A percentile compares a stretch with the other conserved stretches of the same genome.
phyloP scores from a whole-genome alignment of 2,329 filamentous ascomycete species.

The Daldinia sp. region DNA sequence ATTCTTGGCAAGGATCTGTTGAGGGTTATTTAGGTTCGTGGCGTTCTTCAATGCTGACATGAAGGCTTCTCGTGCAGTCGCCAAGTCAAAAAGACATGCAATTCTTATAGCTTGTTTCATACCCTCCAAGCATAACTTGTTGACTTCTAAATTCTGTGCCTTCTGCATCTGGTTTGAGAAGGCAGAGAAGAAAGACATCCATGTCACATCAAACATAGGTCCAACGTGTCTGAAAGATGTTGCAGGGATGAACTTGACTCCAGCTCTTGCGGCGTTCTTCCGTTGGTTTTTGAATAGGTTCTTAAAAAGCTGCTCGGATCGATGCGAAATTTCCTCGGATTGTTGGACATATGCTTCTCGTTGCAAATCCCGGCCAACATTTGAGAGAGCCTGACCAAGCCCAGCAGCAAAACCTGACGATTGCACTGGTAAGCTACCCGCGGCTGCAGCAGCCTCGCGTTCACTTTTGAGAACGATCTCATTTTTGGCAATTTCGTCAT shows the following conservation, averaged over 20 bases:
- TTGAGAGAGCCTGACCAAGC: constrained; percentile 88
- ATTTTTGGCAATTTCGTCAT: constrained; percentile 87
- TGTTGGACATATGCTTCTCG: constrained; percentile 93
- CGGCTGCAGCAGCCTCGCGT: constrained; percentile 84
- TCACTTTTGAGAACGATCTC: constrained; percentile 97
- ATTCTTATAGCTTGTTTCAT: constrained; percentile 94
- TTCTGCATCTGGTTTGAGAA: constrained; percentile 94
- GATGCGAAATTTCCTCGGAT: constrained; percentile 85
- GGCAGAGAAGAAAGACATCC: constrained; percentile 98
- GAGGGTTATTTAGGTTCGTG: constrained; percentile 94
- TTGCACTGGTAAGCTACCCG: constrained; percentile 68
- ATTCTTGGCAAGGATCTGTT: constrained; percentile 95
- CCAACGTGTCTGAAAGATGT: constrained; percentile 95
- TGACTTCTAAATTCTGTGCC: constrained; percentile 89
- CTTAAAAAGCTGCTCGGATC: constrained; percentile 87
- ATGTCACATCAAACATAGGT: constrained; percentile 98
- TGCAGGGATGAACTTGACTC: constrained; percentile 85
- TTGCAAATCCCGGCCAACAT: constrained; percentile 89
- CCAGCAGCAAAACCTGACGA: constrained; percentile 78
- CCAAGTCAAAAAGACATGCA: constrained; percentile 89
- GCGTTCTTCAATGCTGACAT: constrained; percentile 91
- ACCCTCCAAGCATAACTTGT: constrained; percentile 91
- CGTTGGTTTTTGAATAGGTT: constrained; percentile 90
- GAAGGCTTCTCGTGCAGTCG: constrained; percentile 94
- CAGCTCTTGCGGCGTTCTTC: constrained; percentile 74